These are phyloP conservation scores for Plenodomus tracheiphilus DNA, from an alignment of 2,329 filamentous ascomycete species.

Conservation along the genomic window DNA sequence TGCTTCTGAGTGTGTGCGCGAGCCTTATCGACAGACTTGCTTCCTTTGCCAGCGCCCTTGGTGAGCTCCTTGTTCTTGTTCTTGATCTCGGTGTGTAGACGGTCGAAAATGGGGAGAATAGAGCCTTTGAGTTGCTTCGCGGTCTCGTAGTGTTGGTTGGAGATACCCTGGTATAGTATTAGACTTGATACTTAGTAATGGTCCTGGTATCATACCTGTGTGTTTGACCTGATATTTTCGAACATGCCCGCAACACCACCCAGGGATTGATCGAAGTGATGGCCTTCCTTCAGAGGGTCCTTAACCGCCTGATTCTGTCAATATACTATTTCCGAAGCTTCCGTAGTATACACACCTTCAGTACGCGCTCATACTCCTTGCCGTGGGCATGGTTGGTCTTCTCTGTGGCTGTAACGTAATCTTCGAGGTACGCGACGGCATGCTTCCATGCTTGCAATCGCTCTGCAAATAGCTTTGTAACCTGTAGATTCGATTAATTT, in stretches of 20 bases:
- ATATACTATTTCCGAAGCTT: neutral
- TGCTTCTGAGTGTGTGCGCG: constrained; percentile 88
- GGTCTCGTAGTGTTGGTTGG: constrained; percentile 87
- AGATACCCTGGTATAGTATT: constrained; percentile 63
- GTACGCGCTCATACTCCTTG: constrained; percentile 92
- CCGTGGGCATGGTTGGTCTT: constrained; percentile 82
- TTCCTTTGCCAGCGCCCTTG: constrained; percentile 77
- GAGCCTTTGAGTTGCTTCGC: constrained; percentile 86
- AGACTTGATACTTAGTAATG: neutral
- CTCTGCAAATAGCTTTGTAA: constrained; percentile 72
- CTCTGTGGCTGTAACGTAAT: constrained; percentile 83
- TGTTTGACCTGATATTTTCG: constrained; percentile 91
- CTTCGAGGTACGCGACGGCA: constrained; percentile 85
- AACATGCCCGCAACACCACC: constrained; percentile 88
- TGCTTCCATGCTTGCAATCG: constrained; percentile 96
- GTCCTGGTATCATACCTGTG: constrained; percentile 58
- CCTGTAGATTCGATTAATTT: neutral
- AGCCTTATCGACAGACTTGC: constrained; percentile 90
- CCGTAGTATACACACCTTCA: constrained; percentile 65
- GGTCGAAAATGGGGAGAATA: constrained; percentile 85
- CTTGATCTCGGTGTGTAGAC: constrained; percentile 95
- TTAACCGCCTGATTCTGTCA: constrained; percentile 69
- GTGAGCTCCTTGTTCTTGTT: constrained; percentile 89
- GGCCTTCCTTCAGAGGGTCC: constrained; percentile 81
- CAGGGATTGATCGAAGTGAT: constrained; percentile 90